Percentiles rank a stretch among this genome's conserved stretches.
Evolutionary conservation across 2,329 filamentous ascomycete species (phyloP).

Genomic region (Aspergillus sp.): DNA sequence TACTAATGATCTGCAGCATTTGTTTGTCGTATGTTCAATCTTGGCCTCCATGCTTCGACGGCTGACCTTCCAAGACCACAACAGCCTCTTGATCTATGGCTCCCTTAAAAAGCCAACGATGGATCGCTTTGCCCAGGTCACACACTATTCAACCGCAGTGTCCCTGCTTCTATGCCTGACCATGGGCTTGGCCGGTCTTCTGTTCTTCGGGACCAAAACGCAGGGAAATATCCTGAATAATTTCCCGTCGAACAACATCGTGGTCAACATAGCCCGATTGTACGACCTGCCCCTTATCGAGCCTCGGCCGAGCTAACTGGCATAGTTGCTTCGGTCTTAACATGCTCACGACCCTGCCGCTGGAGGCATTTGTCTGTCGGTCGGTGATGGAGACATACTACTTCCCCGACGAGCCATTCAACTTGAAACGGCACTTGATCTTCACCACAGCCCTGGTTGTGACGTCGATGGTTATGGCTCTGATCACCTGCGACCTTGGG

Average conservation of each 20-base stretch:
- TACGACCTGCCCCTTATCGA: constrained; percentile 21
- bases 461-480: constrained; percentile 62
- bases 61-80: constrained; percentile 56
- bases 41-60: background rate
- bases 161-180: constrained; percentile 85
- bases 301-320: constrained; percentile 11
- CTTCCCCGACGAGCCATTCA: constrained; percentile 63
- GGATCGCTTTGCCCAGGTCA: constrained; percentile 86
- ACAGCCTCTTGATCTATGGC: constrained; percentile 93
- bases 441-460: constrained; percentile 79
- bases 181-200: constrained; percentile 81
- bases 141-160: constrained; percentile 82
- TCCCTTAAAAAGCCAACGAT: constrained; percentile 89
- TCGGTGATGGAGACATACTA: constrained; percentile 91
- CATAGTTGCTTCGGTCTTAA: constrained; percentile 80
- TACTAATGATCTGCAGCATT: constrained; percentile 45
- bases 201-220: constrained; percentile 86
- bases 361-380: constrained; percentile 95
- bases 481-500: constrained; percentile 87
- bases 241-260: constrained; percentile 77
- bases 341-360: constrained; percentile 93
- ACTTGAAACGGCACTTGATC: constrained; percentile 73
- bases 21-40: constrained; percentile 48
- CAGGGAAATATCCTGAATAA: constrained; percentile 97
- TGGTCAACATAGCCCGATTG: constrained; percentile 90